phyloP scores from a whole-genome alignment of 306 rosid species.

The Alnus glutinosa region DNA sequence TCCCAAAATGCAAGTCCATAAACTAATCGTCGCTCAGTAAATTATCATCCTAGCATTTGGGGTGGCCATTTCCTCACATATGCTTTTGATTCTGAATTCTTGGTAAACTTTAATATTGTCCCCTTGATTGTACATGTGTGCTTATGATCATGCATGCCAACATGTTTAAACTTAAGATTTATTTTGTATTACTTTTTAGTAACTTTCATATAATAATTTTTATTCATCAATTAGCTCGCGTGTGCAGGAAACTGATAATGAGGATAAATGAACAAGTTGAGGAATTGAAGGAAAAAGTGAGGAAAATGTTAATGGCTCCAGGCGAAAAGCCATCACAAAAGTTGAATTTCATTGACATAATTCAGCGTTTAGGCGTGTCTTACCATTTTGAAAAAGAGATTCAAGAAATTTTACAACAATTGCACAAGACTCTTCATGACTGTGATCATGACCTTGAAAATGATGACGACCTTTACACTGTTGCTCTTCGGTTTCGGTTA shows the following conservation, averaged over 20 bases:
- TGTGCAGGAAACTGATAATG: not conserved
- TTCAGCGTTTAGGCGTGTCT: constrained; percentile 23
- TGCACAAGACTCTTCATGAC: not conserved
- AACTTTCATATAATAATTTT: too few relatives aligned
- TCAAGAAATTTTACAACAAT: constrained; percentile 18
- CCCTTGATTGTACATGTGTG: too few relatives aligned
- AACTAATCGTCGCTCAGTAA: not conserved
- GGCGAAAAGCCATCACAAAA: not conserved
- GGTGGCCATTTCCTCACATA: constrained; percentile 23
- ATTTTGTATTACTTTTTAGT: too few relatives aligned
- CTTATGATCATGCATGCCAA: too few relatives aligned
- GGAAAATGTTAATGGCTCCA: not conserved
- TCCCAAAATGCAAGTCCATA: not conserved
- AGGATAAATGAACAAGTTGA: not conserved
- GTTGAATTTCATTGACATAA: constrained; percentile 25
- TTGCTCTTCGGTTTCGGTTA: constrained; percentile 48
- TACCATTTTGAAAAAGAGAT: constrained; percentile 46
- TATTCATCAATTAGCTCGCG: not conserved
- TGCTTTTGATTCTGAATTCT: not conserved
- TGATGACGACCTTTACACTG: constrained; percentile 19
- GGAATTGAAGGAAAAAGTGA: constrained; percentile 31
- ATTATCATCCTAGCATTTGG: constrained; percentile 33
- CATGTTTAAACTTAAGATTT: too few relatives aligned
- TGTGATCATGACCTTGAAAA: not conserved
- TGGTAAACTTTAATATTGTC: not conserved